phyloP scores from a whole-genome alignment of 2,329 filamentous ascomycete genomes.

The Tricladium varicosporioides region DNA sequence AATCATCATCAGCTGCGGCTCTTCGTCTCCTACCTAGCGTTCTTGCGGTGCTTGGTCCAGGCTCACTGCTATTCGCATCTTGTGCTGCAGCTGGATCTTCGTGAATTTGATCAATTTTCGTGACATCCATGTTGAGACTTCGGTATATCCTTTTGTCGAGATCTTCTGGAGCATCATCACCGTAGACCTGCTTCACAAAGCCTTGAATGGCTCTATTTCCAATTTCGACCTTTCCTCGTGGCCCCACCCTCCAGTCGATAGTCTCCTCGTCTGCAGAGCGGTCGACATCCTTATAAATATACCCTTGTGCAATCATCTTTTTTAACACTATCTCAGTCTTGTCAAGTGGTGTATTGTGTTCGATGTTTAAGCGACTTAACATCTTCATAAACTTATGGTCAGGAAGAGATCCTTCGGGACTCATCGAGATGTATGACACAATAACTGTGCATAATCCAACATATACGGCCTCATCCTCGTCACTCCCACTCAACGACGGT shows the following conservation, averaged over 20 bases:
- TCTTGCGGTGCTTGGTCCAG: neutral
- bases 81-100: constrained; percentile 25
- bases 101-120: constrained; percentile 14
- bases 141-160: constrained; percentile 58
- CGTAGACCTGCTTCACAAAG: constrained; percentile 63
- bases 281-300: constrained; percentile 76
- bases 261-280: constrained; percentile 68
- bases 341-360: constrained; percentile 68
- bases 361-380: constrained; percentile 71
- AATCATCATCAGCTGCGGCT: constrained; percentile 15
- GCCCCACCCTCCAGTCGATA: constrained; percentile 80
- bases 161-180: constrained; percentile 47
- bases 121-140: constrained; percentile 54
- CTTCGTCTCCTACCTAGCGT: constrained; percentile 15
- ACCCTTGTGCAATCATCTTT: constrained; percentile 77
- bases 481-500: constrained; percentile 64
- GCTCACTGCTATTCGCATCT: constrained; percentile 18
- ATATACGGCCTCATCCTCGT: constrained; percentile 73
- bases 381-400: constrained; percentile 78
- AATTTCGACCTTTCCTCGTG: constrained; percentile 82
- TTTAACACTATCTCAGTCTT: constrained; percentile 74
- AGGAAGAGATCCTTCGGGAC: constrained; percentile 63
- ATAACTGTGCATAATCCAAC: constrained; percentile 77
- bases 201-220: constrained; percentile 72
- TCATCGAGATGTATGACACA: constrained; percentile 73